Percentiles rank a stretch among this genome's conserved stretches.
phyloP scores from a whole-genome alignment of 192 early-diverging fungal genomes.

The Jimgerdemannia lactiflua region DNA sequence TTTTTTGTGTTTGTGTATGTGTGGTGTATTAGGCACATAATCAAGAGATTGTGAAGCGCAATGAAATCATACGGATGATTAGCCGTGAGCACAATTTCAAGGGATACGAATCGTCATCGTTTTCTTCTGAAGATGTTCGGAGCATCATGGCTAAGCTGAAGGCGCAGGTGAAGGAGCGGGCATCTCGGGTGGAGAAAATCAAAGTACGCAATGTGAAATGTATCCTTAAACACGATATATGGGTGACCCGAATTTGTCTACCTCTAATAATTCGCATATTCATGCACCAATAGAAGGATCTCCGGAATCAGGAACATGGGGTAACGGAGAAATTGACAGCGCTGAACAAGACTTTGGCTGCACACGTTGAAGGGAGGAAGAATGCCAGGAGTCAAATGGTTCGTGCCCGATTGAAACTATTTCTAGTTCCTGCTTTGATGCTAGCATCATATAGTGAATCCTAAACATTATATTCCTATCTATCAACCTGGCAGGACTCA shows the following conservation, averaged over 20 bases:
- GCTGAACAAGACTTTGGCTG: constrained; percentile 7
- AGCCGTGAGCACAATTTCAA: constrained; percentile 28
- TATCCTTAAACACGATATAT: too few species aligned
- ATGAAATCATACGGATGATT: constrained; percentile 38
- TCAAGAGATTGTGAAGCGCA: constrained; percentile 44
- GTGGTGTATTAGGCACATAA: too few species aligned
- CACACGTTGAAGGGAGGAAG: constrained; percentile 34
- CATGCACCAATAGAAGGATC: background rate
- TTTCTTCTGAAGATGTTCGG: constrained; percentile 35
- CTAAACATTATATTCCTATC: too few species aligned
- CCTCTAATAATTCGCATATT: background rate
- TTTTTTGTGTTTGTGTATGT: too few species aligned
- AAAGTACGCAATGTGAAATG: constrained; percentile 4
- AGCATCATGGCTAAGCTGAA: constrained; percentile 46
- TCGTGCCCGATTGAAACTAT: background rate
- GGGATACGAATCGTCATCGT: constrained; percentile 31
- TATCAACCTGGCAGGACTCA: constrained; percentile 19
- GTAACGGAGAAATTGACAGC: too few species aligned
- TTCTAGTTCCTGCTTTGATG: background rate
- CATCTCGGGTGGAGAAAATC: constrained; percentile 13
- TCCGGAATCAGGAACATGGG: too few species aligned
- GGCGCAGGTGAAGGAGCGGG: constrained; percentile 28
- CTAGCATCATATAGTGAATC: too few species aligned
- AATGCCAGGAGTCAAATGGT: constrained; percentile 7
- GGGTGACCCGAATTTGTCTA: too few species aligned